A percentile compares a stretch with the other conserved stretches of the same genome.
Evolutionary conservation across 768 basidiomycete species (phyloP).

Genomic region (Mycena pura): DNA sequence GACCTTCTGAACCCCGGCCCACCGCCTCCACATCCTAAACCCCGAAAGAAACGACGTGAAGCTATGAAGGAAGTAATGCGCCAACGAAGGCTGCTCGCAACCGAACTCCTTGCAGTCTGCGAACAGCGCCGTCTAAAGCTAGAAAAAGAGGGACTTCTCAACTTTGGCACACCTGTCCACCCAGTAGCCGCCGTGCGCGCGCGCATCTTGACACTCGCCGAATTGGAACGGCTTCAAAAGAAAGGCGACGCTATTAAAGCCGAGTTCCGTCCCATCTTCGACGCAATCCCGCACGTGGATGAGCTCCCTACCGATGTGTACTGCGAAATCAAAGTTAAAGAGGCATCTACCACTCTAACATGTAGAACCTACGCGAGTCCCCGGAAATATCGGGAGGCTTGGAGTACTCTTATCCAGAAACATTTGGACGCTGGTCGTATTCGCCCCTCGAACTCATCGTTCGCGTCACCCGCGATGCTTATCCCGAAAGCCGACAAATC

Average conservation of each 20-base stretch:
- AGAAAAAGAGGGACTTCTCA: background rate
- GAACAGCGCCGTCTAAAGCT: background rate
- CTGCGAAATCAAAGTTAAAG: slow-evolving; percentile 34
- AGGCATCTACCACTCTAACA: slow-evolving; percentile 29
- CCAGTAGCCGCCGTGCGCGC: background rate
- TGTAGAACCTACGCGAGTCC: slow-evolving; percentile 40
- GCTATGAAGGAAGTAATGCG: slow-evolving; percentile 19
- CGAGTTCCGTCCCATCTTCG: slow-evolving; percentile 29
- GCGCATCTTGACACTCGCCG: background rate
- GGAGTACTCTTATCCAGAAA: slow-evolving; percentile 39
- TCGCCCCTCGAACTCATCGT: slow-evolving; percentile 29
- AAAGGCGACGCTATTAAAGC: background rate
- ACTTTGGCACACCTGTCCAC: background rate
- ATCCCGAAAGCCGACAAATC: slow-evolving; percentile 40
- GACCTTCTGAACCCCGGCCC: background rate
- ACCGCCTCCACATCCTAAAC: background rate
- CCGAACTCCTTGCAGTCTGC: background rate
- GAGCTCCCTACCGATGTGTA: slow-evolving; percentile 30
- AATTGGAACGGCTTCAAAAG: background rate
- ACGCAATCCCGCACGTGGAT: slow-evolving; percentile 33
- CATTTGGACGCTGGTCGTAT: slow-evolving; percentile 39
- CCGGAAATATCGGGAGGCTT: slow-evolving; percentile 38
- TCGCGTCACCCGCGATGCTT: slow-evolving; percentile 45
- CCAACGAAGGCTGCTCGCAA: too few species aligned
- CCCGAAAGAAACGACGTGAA: slow-evolving; percentile 1